Percentiles rank a stretch among this genome's conserved stretches.
phyloP scores from a whole-genome alignment of 2,329 filamentous ascomycete genomes.

The Nothophoma quercina region DNA sequence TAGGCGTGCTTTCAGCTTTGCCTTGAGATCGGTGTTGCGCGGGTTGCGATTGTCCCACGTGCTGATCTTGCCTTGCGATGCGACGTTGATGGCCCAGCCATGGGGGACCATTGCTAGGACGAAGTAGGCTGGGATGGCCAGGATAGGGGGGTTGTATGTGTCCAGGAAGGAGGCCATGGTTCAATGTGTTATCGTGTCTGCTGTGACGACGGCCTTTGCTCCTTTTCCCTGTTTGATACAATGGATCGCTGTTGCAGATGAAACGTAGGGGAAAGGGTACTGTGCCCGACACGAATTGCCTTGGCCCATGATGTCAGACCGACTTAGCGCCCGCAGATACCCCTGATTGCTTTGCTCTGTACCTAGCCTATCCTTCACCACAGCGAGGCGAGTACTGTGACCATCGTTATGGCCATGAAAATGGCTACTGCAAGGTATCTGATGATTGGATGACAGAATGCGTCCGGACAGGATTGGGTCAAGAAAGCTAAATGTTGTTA shows the following conservation, averaged over 20 bases:
- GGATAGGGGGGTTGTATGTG: conserved; percentile 50
- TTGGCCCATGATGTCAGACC: conserved; percentile 23
- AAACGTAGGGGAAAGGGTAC: too few relatives aligned
- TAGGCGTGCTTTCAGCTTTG: conserved; percentile 48
- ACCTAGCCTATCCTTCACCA: background rate
- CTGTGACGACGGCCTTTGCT: background rate
- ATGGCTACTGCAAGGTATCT: conserved; percentile 1
- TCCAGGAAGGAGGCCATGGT: conserved; percentile 19
- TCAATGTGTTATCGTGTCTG: background rate
- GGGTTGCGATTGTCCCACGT: conserved; percentile 56
- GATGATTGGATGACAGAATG: background rate
- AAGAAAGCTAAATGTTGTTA: background rate
- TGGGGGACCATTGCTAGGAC: conserved; percentile 53
- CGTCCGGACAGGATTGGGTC: background rate
- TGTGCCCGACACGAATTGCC: conserved; percentile 5
- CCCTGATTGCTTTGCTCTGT: background rate
- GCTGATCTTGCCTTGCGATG: conserved; percentile 45
- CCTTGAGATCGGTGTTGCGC: conserved; percentile 46
- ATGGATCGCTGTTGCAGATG: too few relatives aligned
- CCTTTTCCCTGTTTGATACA: background rate
- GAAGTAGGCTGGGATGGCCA: conserved; percentile 56
- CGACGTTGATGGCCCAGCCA: conserved; percentile 47
- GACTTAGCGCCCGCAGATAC: background rate
- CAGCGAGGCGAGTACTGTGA: background rate
- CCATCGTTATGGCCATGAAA: conserved; percentile 4